Evolutionary conservation across 106 monocot genomes (phyloP).

Genomic region (Amphibolis antarctica): DNA sequence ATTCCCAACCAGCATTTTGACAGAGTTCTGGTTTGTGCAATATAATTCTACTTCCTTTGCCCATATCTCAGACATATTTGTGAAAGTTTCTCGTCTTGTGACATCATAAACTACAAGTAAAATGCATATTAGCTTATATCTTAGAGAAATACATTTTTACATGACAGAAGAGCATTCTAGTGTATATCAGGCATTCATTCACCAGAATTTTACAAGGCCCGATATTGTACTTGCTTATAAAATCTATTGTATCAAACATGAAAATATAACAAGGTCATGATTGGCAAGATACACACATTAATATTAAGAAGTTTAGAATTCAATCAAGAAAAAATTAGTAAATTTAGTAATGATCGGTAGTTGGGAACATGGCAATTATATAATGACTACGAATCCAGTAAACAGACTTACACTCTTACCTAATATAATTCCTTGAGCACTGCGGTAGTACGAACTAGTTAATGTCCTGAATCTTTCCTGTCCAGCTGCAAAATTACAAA

Average conservation of each 20-base stretch:
- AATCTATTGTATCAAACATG: neutral
- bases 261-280: no score
- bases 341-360: no score
- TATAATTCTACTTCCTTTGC: constrained; percentile 75
- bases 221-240: neutral
- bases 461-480: constrained; percentile 68
- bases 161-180: no score
- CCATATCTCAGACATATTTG: constrained; percentile 85
- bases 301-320: neutral
- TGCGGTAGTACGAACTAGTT: constrained; percentile 70
- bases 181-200: neutral
- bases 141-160: no score
- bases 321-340: neutral
- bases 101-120: constrained; percentile 76
- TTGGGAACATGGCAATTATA: no score
- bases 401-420: constrained; percentile 20
- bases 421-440: constrained; percentile 63
- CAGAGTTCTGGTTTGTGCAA: constrained; percentile 66
- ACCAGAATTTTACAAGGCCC: neutral
- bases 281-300: neutral
- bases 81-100: constrained; percentile 70
- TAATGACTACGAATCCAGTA: neutral
- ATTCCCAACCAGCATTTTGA: constrained; percentile 91
- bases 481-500: constrained; percentile 38
- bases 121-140: neutral